Conservation (phyloP, 306 rosid species). For the Acacia confusa region DNA sequence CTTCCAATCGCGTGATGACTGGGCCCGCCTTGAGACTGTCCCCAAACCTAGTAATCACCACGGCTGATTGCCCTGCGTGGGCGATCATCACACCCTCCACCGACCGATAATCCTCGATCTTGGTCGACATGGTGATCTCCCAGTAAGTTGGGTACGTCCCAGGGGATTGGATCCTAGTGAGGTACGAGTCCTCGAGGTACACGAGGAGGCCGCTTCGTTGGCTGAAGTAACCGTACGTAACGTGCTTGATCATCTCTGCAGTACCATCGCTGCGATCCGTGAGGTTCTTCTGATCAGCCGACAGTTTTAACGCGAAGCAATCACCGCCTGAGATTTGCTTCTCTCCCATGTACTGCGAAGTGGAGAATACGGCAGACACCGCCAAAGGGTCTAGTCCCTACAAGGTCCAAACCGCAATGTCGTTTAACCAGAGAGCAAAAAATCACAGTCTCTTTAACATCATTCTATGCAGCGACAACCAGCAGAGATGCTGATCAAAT, state of each 20-base stretch:
- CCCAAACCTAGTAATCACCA: conserved; percentile 64
- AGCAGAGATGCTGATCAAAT: conserved; percentile 10
- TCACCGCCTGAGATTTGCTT: conserved; percentile 58
- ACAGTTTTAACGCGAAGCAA: conserved; percentile 69
- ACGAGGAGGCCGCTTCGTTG: conserved; percentile 72
- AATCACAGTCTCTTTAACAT: neutral
- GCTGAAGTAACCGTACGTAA: conserved; percentile 72
- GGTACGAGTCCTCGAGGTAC: conserved; percentile 69
- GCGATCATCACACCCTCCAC: conserved; percentile 78
- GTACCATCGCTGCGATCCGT: conserved; percentile 75
- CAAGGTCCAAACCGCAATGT: conserved; percentile 26
- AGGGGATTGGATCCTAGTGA: conserved; percentile 82
- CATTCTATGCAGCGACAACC: neutral
- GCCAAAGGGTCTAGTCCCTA: conserved; percentile 89
- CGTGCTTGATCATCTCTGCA: conserved; percentile 89
- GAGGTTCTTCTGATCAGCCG: conserved; percentile 68
- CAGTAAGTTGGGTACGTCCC: conserved; percentile 76
- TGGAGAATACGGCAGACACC: conserved; percentile 59
- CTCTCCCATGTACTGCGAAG: conserved; percentile 77
- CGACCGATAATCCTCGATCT: conserved; percentile 61
- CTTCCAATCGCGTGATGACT: conserved; percentile 65
- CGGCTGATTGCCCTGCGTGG: conserved; percentile 61
- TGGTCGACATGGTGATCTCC: conserved; percentile 81
- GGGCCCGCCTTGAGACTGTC: conserved; percentile 61
- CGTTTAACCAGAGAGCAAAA: neutral